phyloP scores from a whole-genome alignment of 2,329 filamentous ascomycete species.

The Pestalotiopsis sp. region DNA sequence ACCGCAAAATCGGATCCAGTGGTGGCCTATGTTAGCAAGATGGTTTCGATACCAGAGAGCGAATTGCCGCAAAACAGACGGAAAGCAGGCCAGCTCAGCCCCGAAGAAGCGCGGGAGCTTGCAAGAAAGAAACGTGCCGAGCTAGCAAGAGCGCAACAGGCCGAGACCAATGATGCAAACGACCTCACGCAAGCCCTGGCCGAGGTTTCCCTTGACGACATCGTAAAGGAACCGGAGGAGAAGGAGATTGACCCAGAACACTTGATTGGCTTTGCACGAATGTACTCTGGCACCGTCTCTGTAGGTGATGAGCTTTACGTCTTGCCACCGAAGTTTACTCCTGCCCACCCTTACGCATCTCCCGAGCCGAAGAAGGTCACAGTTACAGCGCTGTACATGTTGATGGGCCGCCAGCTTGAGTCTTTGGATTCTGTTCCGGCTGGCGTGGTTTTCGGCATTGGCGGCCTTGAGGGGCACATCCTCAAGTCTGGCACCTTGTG shows the following conservation, averaged over 20 bases:
- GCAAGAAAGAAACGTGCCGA: constrained; percentile 88
- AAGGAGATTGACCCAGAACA: constrained; percentile 77
- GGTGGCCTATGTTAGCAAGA: constrained; percentile 96
- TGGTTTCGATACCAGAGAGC: constrained; percentile 93
- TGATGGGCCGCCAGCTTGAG: constrained; percentile 92
- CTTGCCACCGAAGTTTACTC: constrained; percentile 89
- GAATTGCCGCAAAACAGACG: constrained; percentile 88
- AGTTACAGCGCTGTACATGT: constrained; percentile 85
- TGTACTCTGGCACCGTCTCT: constrained; percentile 87
- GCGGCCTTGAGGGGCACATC: constrained; percentile 88
- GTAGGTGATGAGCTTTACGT: constrained; percentile 93
- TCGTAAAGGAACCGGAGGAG: constrained; percentile 47
- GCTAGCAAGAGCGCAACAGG: constrained; percentile 76
- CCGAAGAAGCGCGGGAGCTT: constrained; percentile 87
- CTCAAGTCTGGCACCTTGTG: constrained; percentile 94
- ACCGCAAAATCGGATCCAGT: constrained; percentile 71
- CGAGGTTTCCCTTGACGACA: constrained; percentile 60
- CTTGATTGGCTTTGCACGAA: constrained; percentile 89
- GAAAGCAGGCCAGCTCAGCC: constrained; percentile 70
- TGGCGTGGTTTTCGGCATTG: constrained; percentile 93
- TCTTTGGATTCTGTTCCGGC: constrained; percentile 82
- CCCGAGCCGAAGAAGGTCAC: constrained; percentile 81
- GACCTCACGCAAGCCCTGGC: constrained; percentile 63
- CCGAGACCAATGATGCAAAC: constrained; percentile 52
- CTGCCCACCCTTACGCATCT: constrained; percentile 69